phyloP scores from a whole-genome alignment of 805 yeast species.

The Kuraishia molischiana region DNA sequence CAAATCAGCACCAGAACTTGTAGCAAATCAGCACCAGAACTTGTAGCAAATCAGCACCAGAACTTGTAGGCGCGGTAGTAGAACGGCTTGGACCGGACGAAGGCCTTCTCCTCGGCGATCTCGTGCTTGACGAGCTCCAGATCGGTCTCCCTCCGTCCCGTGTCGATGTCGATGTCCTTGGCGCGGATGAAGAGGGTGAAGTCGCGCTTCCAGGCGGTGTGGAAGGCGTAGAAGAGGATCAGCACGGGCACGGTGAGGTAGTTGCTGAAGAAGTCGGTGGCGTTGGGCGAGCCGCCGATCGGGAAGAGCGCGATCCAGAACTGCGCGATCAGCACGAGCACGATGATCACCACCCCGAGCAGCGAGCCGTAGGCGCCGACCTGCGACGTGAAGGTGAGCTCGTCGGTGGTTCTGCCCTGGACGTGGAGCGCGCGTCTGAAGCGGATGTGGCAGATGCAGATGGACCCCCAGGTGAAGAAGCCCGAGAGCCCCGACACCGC shows the following conservation, averaged over 20 bases:
- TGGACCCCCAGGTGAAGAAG: constrained; percentile 73
- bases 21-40: too few species aligned
- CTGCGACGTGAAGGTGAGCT: constrained; percentile 57
- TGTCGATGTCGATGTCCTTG: constrained; percentile 45
- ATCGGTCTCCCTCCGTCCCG: constrained; percentile 56
- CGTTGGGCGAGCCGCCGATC: constrained; percentile 32
- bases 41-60: constrained; percentile 58
- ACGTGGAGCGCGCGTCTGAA: constrained; percentile 56
- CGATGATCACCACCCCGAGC: constrained; percentile 50
- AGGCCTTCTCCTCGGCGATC: constrained; percentile 45
- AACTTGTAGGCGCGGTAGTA: constrained; percentile 39
- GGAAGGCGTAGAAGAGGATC: constrained; percentile 31
- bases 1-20: too few species aligned
- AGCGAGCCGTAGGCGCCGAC: constrained; percentile 60
- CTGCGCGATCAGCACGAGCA: constrained; percentile 59
- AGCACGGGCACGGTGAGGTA: constrained; percentile 60
- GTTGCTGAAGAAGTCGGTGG: constrained; percentile 50
- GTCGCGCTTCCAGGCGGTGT: constrained; percentile 18
- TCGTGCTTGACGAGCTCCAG: constrained; percentile 47
- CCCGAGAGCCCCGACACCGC: constrained; percentile 73
- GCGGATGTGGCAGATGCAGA: constrained; percentile 58
- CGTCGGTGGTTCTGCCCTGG: constrained; percentile 61
- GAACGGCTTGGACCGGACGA: constrained; percentile 32
- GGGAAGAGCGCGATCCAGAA: constrained; percentile 82
- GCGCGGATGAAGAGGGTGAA: constrained; percentile 34